These are phyloP conservation scores for Platanus orientalis DNA, from an alignment of 164 flowering plant species.

Conservation along the genomic window DNA sequence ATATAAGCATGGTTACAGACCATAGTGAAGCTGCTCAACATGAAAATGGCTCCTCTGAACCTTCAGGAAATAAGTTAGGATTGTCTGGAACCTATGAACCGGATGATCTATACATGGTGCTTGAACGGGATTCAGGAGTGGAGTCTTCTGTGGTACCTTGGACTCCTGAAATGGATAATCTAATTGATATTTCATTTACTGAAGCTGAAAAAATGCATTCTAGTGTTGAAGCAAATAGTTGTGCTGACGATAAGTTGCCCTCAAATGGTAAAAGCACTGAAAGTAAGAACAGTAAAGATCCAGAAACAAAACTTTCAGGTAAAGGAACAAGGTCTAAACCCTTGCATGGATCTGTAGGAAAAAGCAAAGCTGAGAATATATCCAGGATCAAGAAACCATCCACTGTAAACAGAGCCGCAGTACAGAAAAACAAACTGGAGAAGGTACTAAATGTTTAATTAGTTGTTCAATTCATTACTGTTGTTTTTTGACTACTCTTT, in stretches of 20 bases:
- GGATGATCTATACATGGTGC: slow-evolving; percentile 80
- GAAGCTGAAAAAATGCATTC: slow-evolving; percentile 29
- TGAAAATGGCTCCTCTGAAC: slow-evolving; percentile 26
- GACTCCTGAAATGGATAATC: slow-evolving; percentile 72
- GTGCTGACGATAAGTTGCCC: slow-evolving; percentile 22
- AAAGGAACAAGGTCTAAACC: slow-evolving; percentile 44
- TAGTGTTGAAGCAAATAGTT: slow-evolving; percentile 27
- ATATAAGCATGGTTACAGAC: slow-evolving; percentile 50
- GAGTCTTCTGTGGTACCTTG: slow-evolving; percentile 45
- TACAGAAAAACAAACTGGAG: slow-evolving; percentile 52
- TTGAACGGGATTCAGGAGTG: slow-evolving; percentile 42
- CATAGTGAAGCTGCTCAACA: slow-evolving; percentile 29
- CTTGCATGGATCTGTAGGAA: slow-evolving; percentile 37
- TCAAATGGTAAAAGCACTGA: slow-evolving; percentile 18
- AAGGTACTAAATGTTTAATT: slow-evolving; percentile 47
- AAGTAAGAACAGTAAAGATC: slow-evolving; percentile 19
- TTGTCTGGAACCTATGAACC: slow-evolving; percentile 56
- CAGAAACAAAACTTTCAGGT: slow-evolving; percentile 28
- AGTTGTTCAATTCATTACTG: background rate
- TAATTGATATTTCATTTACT: slow-evolving; percentile 20
- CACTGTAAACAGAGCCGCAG: slow-evolving; percentile 33
- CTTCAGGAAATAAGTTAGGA: slow-evolving; percentile 24
- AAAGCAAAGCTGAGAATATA: slow-evolving; percentile 40
- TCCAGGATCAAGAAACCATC: slow-evolving; percentile 42
- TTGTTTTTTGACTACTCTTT: background rate